Base-by-base conservation (phyloP, 805 yeast species). In the Wickerhamiella vanderwaltii region DNA sequence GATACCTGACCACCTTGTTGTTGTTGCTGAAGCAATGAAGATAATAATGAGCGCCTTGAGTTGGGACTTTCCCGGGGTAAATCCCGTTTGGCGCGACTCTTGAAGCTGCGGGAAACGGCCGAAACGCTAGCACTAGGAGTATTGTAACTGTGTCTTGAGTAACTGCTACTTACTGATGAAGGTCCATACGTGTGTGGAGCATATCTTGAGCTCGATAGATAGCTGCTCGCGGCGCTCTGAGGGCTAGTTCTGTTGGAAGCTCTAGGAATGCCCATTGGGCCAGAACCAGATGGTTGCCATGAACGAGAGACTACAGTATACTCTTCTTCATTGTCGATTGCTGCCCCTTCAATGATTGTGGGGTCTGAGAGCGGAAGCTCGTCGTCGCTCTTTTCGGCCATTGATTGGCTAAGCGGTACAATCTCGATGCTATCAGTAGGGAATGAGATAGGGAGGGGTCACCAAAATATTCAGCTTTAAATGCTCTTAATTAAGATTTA, bases 111-210 rank as follows among this genome's bases (percentile, higher is more conserved):
- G 29, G 28, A 15, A 5, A 24, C 18, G 16, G 26, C 37, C n/a
- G 39, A 28, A 4, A 48, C n/a, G 25, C 45, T 22, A 52, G 55
- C 24, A 48, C 36, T 29, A 50, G 54, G 49, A n/a, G 26, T 11
- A 11, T 7, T 7, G 26, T 7, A 23, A 11, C 26, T 23, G 9
- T 36, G 22, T 3, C 40, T 24, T 22, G 40, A 20, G 33, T 37
- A 37, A 17, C 33, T 28, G 9, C 33, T 28, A 25, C 34, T 28
- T 13, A 37, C 40, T 1, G 29, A 20, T 24, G 53, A 45, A 18
- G 60, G 60, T 43, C 52, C 57, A 39, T 50, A 54, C 7, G 57
- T 49, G 39, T 48, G 46, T 6, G 56, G 54, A 13, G 52, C 52
- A 22, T 36, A 46, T 23, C 48, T 40, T 6, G 57, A 47, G 23